Percentiles rank a stretch among this genome's conserved stretches.
These are phyloP conservation scores for Botrytis squamosa DNA, from an alignment of 2,329 filamentous ascomycete species.

Conservation along the genomic window DNA sequence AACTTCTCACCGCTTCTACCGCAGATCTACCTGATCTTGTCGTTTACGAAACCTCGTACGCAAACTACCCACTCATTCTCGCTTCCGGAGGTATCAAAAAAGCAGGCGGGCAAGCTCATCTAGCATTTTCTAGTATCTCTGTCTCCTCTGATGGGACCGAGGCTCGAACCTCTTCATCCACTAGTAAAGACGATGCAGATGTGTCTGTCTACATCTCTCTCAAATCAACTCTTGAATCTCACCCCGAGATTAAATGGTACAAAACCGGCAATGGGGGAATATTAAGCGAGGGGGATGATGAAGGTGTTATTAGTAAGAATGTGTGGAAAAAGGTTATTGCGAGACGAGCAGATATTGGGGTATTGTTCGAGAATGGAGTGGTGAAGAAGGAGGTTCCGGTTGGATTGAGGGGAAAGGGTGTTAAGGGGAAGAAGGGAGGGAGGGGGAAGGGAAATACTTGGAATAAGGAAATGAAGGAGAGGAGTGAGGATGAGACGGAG, in stretches of 20 bases:
- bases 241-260: constrained; percentile 42
- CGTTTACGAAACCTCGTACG: constrained; percentile 48
- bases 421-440: constrained; percentile 40
- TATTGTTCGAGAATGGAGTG: constrained; percentile 46
- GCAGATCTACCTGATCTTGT: constrained; percentile 45
- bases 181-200: constrained; percentile 39
- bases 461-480: constrained; percentile 37
- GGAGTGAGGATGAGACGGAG: constrained; percentile 34
- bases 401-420: constrained; percentile 44
- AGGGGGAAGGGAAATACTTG: constrained; percentile 43
- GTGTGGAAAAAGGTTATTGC: constrained; percentile 47
- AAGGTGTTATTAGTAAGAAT: constrained; percentile 37
- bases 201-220: constrained; percentile 47
- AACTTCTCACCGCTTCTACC: constrained; percentile 39
- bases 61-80: constrained; percentile 46
- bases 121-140: constrained; percentile 38
- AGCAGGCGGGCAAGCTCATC: constrained; percentile 42
- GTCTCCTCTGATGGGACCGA: constrained; percentile 38
- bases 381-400: constrained; percentile 46
- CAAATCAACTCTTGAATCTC: constrained; percentile 39
- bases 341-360: constrained; percentile 44
- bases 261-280: constrained; percentile 42
- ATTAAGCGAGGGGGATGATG: constrained; percentile 38
- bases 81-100: constrained; percentile 44
- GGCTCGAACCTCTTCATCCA: constrained; percentile 30